Base-by-base conservation (phyloP, 176 grass and related monocot genomes). In the Chrysopogon serrulatus region DNA sequence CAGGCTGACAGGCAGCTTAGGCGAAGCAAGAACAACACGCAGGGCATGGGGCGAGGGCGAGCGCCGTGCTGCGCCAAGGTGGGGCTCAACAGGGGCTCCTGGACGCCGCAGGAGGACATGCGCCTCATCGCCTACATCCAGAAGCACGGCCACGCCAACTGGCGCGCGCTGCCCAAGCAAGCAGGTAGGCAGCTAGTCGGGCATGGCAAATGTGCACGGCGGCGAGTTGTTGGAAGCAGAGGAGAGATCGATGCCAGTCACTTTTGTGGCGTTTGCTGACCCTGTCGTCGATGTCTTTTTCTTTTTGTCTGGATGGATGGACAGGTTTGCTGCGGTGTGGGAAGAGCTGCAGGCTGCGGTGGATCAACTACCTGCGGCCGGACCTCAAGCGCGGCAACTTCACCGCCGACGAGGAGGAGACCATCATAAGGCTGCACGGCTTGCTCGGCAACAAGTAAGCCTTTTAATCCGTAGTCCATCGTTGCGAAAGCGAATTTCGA, bases 311-410 rank as follows among this genome's bases (percentile, higher is more conserved):
- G 21, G 54, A 26, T 33, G 21, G 54, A 26, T 33, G 39, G 13
- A 31, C 14, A 94, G 92, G 94, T 42, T 68, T 97, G 86, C 90
- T 94, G 56, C 87, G 95, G 35, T 97, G 95, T n/a, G 95, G 95
- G 54, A 97, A 97, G 90, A 97, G 95, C 61, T 97, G 95, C 76
- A 73, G 95, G 27, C 85, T 97, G 30, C 87, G 95, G 62, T 97
- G 95, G 95, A 94, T 94, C 88, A 97, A 97, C 78, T 97, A 97
- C 87, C 95, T 97, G 60, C 87, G 92, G 35, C 95, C 95, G 12
- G 95, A 97, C 85, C 86, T 97, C 69, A 92, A 92, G 92, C 95
- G 95, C 34, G 95, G 94, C 36, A 94, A 90, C 76, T 97, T 97
- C 92, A 91, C 86, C 68, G 68, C 21, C 43, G 92, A 90, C 0